Conservation (phyloP, 2,329 filamentous ascomycete genomes). For the Fusarium ambrosium region DNA sequence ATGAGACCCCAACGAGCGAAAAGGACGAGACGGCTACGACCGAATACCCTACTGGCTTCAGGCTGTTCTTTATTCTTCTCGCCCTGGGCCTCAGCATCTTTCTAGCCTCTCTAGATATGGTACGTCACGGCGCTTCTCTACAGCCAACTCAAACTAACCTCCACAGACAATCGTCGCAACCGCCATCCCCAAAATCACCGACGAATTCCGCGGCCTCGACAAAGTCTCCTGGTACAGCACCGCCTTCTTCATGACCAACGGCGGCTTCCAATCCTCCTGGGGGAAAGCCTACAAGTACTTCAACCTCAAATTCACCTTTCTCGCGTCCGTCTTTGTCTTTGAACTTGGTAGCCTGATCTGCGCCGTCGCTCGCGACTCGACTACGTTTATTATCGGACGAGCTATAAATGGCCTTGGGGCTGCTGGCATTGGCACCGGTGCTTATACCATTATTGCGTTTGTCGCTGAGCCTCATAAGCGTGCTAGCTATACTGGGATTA, state of each 20-base stretch:
- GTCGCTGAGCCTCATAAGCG: conserved; percentile 52
- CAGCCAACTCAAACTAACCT: neutral
- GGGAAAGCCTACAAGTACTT: conserved; percentile 67
- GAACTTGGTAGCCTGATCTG: conserved; percentile 68
- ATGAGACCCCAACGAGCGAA: neutral
- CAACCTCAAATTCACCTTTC: conserved; percentile 63
- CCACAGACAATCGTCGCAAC: conserved; percentile 68
- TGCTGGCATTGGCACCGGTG: conserved; percentile 63
- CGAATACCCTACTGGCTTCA: conserved; percentile 57
- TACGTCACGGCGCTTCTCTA: conserved; percentile 34
- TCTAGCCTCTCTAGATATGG: conserved; percentile 63
- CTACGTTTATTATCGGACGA: conserved; percentile 64
- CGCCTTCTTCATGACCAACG: conserved; percentile 65
- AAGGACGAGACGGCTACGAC: neutral
- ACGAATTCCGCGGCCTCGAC: conserved; percentile 64
- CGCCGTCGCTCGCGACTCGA: conserved; percentile 59
- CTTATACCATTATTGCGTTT: conserved; percentile 65
- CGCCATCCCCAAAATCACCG: conserved; percentile 69
- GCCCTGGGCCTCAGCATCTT: conserved; percentile 64
- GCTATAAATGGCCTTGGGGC: conserved; percentile 63
- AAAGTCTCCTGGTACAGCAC: conserved; percentile 72
- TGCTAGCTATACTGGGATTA: conserved; percentile 54
- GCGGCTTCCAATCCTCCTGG: conserved; percentile 58
- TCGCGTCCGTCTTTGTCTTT: conserved; percentile 64
- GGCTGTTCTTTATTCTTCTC: conserved; percentile 59